Percentiles rank a stretch among this genome's conserved stretches.
phyloP scores from a whole-genome alignment of 257 asterid species.

The Scutellaria galericulata region DNA sequence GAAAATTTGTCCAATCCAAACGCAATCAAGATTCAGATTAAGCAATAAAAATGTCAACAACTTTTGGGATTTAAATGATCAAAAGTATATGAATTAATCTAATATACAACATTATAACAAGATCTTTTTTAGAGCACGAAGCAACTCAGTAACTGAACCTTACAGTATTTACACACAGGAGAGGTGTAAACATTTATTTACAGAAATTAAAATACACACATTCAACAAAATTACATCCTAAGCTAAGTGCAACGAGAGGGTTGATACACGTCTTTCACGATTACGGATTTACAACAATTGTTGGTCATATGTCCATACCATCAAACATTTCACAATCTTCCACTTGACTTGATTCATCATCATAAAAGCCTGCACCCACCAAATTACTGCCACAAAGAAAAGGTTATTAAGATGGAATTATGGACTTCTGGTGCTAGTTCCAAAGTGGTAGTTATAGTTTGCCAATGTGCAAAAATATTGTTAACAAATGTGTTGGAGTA shows the following conservation, averaged over 20 bases:
- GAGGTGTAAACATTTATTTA: slow-evolving; percentile 28
- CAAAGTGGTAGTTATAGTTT: too few relatives aligned
- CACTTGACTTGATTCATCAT: slow-evolving; percentile 43
- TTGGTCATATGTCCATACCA: slow-evolving; percentile 77
- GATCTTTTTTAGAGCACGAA: neutral
- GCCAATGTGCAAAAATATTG: too few relatives aligned
- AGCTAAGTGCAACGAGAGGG: slow-evolving; percentile 34
- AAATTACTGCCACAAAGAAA: slow-evolving; percentile 59
- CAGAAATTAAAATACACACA: slow-evolving; percentile 18
- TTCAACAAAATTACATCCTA: slow-evolving; percentile 10
- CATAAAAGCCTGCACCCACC: slow-evolving; percentile 51
- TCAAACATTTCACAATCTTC: slow-evolving; percentile 84
- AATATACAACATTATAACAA: slow-evolving; percentile 1
- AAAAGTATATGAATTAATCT: too few relatives aligned
- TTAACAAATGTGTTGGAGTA: too few relatives aligned
- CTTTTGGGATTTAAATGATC: too few relatives aligned
- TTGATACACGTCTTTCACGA: slow-evolving; percentile 24
- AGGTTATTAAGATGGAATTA: slow-evolving; percentile 13
- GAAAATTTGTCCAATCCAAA: too few relatives aligned
- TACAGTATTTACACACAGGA: slow-evolving; percentile 32
- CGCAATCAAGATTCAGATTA: too few relatives aligned
- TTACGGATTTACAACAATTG: slow-evolving; percentile 16
- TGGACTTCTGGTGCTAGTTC: neutral
- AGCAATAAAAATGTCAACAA: too few relatives aligned
- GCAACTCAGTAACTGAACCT: slow-evolving; percentile 6